A percentile compares a stretch with the other conserved stretches of the same genome.
phyloP scores from a whole-genome alignment of 352 stramenopile genomes.

The Globisporangium radiosum region DNA sequence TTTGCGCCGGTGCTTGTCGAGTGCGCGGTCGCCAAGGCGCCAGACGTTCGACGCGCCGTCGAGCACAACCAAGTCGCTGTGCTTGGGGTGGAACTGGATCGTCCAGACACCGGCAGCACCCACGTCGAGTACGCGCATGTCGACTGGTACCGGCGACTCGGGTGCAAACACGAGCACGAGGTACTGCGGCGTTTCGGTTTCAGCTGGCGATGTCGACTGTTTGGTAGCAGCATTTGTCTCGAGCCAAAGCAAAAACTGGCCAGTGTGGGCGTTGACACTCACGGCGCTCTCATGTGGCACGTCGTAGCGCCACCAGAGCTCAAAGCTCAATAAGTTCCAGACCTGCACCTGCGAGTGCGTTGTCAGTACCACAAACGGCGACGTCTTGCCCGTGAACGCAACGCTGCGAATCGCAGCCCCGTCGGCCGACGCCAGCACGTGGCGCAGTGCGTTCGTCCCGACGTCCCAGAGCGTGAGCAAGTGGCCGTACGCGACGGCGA shows the following conservation, averaged over 20 bases:
- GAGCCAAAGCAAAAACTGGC: conserved; percentile 53
- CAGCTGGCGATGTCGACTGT: not conserved
- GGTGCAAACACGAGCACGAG: conserved; percentile 46
- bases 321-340: conserved; percentile 63
- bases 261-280: conserved; percentile 22
- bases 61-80: conserved; percentile 52
- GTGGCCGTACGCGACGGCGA: conserved; percentile 76
- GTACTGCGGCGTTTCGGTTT: conserved; percentile 17
- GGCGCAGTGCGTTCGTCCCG: conserved; percentile 58
- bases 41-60: conserved; percentile 52
- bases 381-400: conserved; percentile 47
- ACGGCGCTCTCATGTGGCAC: conserved; percentile 33
- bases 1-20: conserved; percentile 32
- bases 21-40: conserved; percentile 40
- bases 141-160: conserved; percentile 37
- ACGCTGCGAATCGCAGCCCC: conserved; percentile 45
- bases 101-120: conserved; percentile 31
- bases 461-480: conserved; percentile 86
- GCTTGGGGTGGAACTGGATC: conserved; percentile 48
- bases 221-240: conserved; percentile 1
- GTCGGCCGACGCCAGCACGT: conserved; percentile 65
- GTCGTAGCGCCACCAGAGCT: conserved; percentile 68
- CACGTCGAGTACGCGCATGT: conserved; percentile 36
- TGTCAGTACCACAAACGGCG: conserved; percentile 57
- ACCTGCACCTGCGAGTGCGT: conserved; percentile 58